Evolutionary conservation across 805 yeast species (phyloP).

Genomic region (Wickerhamomyces subpelliculosus): DNA sequence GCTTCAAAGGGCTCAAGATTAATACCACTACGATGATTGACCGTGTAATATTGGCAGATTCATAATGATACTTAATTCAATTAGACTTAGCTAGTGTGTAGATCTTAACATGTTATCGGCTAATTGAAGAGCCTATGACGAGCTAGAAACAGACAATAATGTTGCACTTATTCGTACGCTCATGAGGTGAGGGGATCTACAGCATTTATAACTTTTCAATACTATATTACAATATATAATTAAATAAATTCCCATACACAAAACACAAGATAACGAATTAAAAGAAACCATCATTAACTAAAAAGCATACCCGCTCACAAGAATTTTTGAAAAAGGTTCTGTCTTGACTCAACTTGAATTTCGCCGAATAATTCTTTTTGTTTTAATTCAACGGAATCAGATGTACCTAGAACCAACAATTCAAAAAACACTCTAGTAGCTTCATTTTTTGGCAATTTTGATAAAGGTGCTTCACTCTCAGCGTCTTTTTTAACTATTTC

Average conservation of each 20-base stretch:
- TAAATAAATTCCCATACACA: neutral
- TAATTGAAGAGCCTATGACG: too few species aligned
- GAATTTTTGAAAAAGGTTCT: slow-evolving; percentile 27
- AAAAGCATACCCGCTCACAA: neutral
- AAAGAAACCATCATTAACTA: neutral
- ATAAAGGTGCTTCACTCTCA: slow-evolving; percentile 20
- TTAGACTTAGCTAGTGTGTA: too few species aligned
- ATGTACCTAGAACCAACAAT: slow-evolving; percentile 71
- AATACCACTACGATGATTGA: too few species aligned
- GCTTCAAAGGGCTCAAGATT: too few species aligned
- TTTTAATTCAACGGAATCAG: slow-evolving; percentile 56
- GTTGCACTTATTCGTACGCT: too few species aligned
- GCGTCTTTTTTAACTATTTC: slow-evolving; percentile 30
- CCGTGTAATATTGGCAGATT: too few species aligned
- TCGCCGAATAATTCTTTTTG: slow-evolving; percentile 59
- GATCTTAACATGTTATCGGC: too few species aligned
- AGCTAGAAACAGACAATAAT: too few species aligned
- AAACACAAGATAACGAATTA: neutral
- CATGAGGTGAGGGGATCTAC: too few species aligned
- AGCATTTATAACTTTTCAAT: too few species aligned
- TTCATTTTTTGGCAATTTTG: slow-evolving; percentile 40
- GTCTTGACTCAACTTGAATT: slow-evolving; percentile 44
- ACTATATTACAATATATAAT: too few species aligned
- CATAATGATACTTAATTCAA: too few species aligned
- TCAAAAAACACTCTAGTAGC: slow-evolving; percentile 78